Evolutionary conservation across 2,329 filamentous ascomycete genomes (phyloP).

Genomic region (Pyrenophora tritici-repentis): DNA sequence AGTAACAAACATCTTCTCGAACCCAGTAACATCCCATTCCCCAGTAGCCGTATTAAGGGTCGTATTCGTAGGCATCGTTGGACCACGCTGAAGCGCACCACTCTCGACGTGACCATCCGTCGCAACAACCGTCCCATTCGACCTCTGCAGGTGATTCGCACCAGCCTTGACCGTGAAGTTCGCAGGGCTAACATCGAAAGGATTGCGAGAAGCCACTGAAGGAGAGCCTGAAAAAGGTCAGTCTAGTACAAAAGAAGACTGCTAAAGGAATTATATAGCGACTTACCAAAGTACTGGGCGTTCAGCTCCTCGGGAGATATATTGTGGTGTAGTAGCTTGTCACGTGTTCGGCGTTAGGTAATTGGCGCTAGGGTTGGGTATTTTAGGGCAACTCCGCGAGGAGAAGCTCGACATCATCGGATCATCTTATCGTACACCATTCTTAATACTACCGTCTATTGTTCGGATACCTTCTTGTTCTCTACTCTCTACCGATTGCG

Average conservation of each 20-base stretch:
- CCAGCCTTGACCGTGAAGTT: conserved; percentile 70
- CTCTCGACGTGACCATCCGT: conserved; percentile 55
- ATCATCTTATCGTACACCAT: too few species aligned
- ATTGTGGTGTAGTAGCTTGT: too few species aligned
- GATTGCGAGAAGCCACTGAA: conserved; percentile 62
- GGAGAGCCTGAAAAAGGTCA: conserved; percentile 47
- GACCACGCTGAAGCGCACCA: conserved; percentile 55
- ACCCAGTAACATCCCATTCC: conserved; percentile 35
- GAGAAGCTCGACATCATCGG: too few species aligned
- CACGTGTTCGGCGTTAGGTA: too few species aligned
- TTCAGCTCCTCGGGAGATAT: conserved; percentile 58
- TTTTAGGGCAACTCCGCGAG: too few species aligned
- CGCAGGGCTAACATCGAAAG: conserved; percentile 67
- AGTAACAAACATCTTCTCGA: conserved; percentile 35
- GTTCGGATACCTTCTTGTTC: too few species aligned
- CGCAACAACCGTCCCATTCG: conserved; percentile 43
- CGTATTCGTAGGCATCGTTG: conserved; percentile 37
- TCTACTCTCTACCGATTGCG: too few species aligned
- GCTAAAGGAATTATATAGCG: background rate
- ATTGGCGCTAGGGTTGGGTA: too few species aligned
- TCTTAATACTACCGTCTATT: too few species aligned
- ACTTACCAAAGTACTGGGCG: conserved; percentile 65
- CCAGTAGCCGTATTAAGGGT: conserved; percentile 39
- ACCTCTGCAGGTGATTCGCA: conserved; percentile 60
- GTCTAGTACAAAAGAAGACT: background rate